Evolutionary conservation across 1,284 basidiomycete genomes (phyloP), one percentile per base, ranked within the genome.

Genomic region (Heterobasidion occidentale): DNA sequence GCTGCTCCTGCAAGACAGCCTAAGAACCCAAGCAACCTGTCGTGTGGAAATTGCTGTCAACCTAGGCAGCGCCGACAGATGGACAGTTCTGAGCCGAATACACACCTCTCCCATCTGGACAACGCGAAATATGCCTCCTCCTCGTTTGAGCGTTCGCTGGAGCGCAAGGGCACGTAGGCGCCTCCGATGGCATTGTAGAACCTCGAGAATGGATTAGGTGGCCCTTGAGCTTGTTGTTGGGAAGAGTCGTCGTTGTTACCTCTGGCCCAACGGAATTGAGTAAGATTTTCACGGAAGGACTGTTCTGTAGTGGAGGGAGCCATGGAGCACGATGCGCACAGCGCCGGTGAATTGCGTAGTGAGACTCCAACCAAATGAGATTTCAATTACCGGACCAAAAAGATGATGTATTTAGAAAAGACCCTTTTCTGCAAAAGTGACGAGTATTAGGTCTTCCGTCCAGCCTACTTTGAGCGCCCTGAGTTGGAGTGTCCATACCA

Each of bases 61-160:
- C 6, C 27, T 4, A 4, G 27, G 27, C 27, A 27, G 27, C 27
- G 27, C 27, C 27, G 27, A 6, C 27, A 27, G 27, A 27, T 27
- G 12, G 4, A 48, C 27, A 48, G 19, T 1, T 19, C n/a, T 48
- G 27, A 27, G 4, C 5, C 46, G 6, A 48, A 48, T n/a, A 33
- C 67, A 62, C 62, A 92, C 88, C 87, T 79, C 69, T 94, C 92
- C 92, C 92, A 94, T 70, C 91, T 78, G 47, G 89, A 92, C 53
- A 98, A 73, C 36, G 94, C 93, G 72, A 96, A 93, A 77, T 90
- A 98, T 2, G 96, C 96, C 68, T 98, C 94, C 65, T 99, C 96
- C 70, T 99, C 96, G 68, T 94, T 94, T 38, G 89, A 88, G 46
- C 84, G 77, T 60, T 94, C 92, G 61, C 70, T 83, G 5, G 89